Conservation (phyloP, 148 eudicot species). For the Vaccinium myrtillus region DNA sequence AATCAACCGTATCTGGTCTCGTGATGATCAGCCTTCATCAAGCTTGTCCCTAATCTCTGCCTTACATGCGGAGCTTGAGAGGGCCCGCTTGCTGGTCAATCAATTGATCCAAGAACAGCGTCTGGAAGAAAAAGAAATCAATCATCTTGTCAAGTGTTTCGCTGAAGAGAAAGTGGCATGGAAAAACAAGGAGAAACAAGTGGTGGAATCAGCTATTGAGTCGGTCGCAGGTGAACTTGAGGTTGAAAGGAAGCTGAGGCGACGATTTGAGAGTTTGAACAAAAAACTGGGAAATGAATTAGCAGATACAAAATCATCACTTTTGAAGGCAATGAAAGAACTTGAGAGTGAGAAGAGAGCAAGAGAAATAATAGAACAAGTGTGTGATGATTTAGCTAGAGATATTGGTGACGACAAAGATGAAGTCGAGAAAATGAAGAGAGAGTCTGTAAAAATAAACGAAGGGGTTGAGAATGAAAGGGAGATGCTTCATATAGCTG, state of each 20-base stretch:
- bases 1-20: constrained; percentile 71
- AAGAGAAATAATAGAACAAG: constrained; percentile 60
- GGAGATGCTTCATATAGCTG: constrained; percentile 56
- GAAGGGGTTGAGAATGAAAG: constrained; percentile 56
- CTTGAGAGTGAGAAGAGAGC: constrained; percentile 68
- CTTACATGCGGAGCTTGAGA: constrained; percentile 85
- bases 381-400: constrained; percentile 65
- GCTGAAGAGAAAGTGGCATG: constrained; percentile 82
- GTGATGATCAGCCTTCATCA: constrained; percentile 68
- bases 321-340: constrained; percentile 58
- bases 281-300: constrained; percentile 82
- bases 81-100: constrained; percentile 83
- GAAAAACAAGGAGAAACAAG: constrained; percentile 63
- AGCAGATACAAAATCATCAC: constrained; percentile 57
- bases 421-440: constrained; percentile 42
- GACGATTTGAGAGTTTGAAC: constrained; percentile 73
- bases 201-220: constrained; percentile 63
- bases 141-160: constrained; percentile 58
- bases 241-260: constrained; percentile 71
- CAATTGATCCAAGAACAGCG: constrained; percentile 71
- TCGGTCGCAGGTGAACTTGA: constrained; percentile 72
- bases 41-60: constrained; percentile 82
- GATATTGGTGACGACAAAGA: constrained; percentile 58
- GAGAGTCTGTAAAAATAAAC: constrained; percentile 42
- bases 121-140: constrained; percentile 60